A percentile compares a stretch with the other conserved stretches of the same genome.
Conservation (phyloP, 768 basidiomycete genomes). For the Boletus pseudopeckii region DNA sequence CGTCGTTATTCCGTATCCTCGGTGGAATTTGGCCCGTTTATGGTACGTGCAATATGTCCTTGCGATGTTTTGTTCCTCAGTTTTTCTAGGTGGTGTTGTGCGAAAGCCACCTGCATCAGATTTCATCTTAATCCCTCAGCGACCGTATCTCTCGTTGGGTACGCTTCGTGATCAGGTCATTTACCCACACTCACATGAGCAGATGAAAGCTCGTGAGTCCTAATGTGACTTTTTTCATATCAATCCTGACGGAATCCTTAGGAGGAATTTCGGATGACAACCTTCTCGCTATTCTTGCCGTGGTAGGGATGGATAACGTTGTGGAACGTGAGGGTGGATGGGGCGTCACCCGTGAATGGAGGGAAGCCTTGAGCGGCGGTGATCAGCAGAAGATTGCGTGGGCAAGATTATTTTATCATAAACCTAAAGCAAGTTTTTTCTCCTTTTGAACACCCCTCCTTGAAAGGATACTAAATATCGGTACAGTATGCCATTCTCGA, state of each 20-base stretch:
- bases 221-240: not conserved
- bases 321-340: conserved; percentile 97
- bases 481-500: conserved; percentile 90
- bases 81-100: conserved; percentile 60
- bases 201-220: conserved; percentile 73
- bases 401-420: conserved; percentile 94
- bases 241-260: conserved; percentile 24
- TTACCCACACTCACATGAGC: conserved; percentile 81
- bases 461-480: conserved; percentile 1
- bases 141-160: conserved; percentile 91
- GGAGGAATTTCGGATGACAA: conserved; percentile 75
- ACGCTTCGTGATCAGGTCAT: conserved; percentile 95
- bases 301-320: conserved; percentile 81
- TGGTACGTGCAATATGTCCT: conserved; percentile 19
- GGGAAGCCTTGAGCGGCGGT: conserved; percentile 88
- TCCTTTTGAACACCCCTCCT: not conserved
- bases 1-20: conserved; percentile 90
- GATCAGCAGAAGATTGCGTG: conserved; percentile 98
- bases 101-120: conserved; percentile 84
- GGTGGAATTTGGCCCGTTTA: conserved; percentile 94
- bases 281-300: conserved; percentile 63
- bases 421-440: conserved; percentile 65
- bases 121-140: conserved; percentile 93
- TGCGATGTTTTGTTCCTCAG: not conserved
- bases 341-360: conserved; percentile 88